Percentiles rank a stretch among this genome's conserved stretches.
These are phyloP conservation scores for Geosmithia morbida DNA, from an alignment of 2,329 filamentous ascomycete species.

Conservation along the genomic window DNA sequence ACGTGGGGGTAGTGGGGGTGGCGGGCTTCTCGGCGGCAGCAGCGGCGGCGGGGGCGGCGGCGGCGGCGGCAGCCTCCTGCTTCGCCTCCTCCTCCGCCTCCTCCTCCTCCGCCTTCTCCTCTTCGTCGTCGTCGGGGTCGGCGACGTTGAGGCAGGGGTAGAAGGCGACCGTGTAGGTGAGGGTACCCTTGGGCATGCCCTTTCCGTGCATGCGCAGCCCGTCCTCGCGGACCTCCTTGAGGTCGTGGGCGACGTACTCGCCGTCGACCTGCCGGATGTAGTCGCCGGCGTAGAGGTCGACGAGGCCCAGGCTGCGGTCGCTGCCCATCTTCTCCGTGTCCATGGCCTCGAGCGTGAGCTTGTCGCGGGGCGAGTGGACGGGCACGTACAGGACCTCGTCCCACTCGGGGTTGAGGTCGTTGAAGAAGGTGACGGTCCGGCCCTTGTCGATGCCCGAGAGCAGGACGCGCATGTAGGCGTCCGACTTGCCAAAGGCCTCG, in stretches of 20 bases:
- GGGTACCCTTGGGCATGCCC: slow-evolving; percentile 59
- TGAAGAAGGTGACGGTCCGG: slow-evolving; percentile 88
- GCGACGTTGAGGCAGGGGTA: slow-evolving; percentile 78
- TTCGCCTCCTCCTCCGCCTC: slow-evolving; percentile 10
- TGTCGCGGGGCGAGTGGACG: slow-evolving; percentile 72
- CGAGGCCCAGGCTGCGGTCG: slow-evolving; percentile 71
- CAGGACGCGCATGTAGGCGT: slow-evolving; percentile 81
- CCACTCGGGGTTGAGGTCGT: slow-evolving; percentile 90
- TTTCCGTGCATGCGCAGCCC: slow-evolving; percentile 62
- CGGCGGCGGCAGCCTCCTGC: not conserved
- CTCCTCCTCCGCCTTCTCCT: slow-evolving; percentile 28
- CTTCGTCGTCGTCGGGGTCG: slow-evolving; percentile 77
- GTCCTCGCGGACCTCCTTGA: slow-evolving; percentile 52
- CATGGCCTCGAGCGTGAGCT: slow-evolving; percentile 85
- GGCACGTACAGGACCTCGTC: slow-evolving; percentile 93
- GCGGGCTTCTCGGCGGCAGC: not conserved
- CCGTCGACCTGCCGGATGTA: slow-evolving; percentile 71
- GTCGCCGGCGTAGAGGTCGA: slow-evolving; percentile 65
- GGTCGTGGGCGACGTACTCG: slow-evolving; percentile 66
- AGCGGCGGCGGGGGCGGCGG: not conserved
- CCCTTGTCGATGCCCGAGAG: slow-evolving; percentile 84
- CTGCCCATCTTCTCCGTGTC: slow-evolving; percentile 86
- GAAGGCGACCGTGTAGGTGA: slow-evolving; percentile 78
- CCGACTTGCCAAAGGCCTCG: slow-evolving; percentile 91
- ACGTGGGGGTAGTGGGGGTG: not conserved